Base-by-base conservation (phyloP, 768 basidiomycete species). In the Tricholoma matsutake region DNA sequence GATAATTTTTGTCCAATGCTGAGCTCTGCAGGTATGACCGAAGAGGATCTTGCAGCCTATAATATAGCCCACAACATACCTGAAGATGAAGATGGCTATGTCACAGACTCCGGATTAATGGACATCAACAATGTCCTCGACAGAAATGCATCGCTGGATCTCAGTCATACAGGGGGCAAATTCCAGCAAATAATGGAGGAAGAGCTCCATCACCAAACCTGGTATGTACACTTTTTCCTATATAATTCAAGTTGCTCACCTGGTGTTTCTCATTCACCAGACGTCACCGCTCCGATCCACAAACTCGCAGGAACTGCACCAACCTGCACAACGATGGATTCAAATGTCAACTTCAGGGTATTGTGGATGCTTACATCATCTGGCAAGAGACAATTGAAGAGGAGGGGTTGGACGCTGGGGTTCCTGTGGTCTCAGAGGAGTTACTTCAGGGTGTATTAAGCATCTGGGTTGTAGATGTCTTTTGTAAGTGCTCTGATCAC, bases 331-430 rank as follows among this genome's bases (percentile, higher is more conserved):
- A 55, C 18, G 20, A 55, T 13, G 32, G 54, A 16, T 55, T 63
- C 31, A 54, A 35, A 2, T 4, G 8, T 11, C 66, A 67, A 41
- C 49, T 66, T 0, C 32, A 52, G 0, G 58, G 47, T 3, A 54
- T 68, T 32, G 34, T 60, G 0, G 49, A 63, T 9, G 61, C 64
- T 0, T 68, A 61, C 51, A n/a, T 64, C 4, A 14, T 20, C 29
- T 66, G 67, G 61, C 31, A 9, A 20, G 60, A 61, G 51, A 61
- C 51, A 29, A n/a, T 1, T 34, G 32, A n/a, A 25, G 29, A 54
- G 3, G 64, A 20, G 39, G 34, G 31, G 18, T 13, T 22, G 28
- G 58, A 37, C 28, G 28, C 28, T 41, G 51, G 20, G 29, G 28
- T 0, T 6, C 34, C 34, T 25, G 6, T 32, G 7, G n/a, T 25